Evolutionary conservation across 2,329 filamentous ascomycete genomes (phyloP), one percentile per base, ranked within the genome.

Genomic region (Teratosphaeria gauchensis): DNA sequence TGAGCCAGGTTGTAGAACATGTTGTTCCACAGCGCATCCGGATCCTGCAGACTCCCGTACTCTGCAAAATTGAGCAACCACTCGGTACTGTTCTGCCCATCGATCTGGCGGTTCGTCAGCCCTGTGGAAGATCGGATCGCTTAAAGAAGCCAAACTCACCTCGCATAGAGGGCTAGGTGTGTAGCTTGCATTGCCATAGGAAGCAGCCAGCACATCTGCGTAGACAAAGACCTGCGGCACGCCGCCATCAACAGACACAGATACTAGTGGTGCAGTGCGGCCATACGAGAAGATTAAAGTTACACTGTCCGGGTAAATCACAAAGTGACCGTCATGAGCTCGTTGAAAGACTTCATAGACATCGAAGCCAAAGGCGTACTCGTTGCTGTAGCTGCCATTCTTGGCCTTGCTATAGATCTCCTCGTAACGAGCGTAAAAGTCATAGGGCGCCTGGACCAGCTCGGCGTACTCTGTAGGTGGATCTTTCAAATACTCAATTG

Each of bases 301-400:
- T 14, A 84, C 75, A 4, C 78, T 73, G 62, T 84, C 80, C 2
- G 82, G 80, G 14, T 78, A 72, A 65, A 79, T 84, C 1, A 75
- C 72, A 55, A 86, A 84, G 66, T 89, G 86, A 1, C 84, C 84
- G 66, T 89, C 86, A 63, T 88, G 84, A 3, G 82, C 80, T 1
- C 75, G 75, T 28, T 77, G 76, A 38, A 84, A 75, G 7, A 82
- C 71, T 38, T 76, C 71, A 58, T 81, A 80, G 2, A 89, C 73
- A 31, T 81, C 80, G 62, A 69, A 75, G 9, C 76, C 76, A 61
- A 79, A 79, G 19, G 73, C 71, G 55, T 74, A 77, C 58, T 79
- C 76, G 42, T 72, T 76, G 11, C 62, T 63, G 58, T 76, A 78
- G 7, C 61, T 58, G 38, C 67, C 72, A 56, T 62, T 64, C n/a